These are phyloP conservation scores for Lactarius sp. DNA, from an alignment of 768 basidiomycete genomes.

Conservation along the genomic window DNA sequence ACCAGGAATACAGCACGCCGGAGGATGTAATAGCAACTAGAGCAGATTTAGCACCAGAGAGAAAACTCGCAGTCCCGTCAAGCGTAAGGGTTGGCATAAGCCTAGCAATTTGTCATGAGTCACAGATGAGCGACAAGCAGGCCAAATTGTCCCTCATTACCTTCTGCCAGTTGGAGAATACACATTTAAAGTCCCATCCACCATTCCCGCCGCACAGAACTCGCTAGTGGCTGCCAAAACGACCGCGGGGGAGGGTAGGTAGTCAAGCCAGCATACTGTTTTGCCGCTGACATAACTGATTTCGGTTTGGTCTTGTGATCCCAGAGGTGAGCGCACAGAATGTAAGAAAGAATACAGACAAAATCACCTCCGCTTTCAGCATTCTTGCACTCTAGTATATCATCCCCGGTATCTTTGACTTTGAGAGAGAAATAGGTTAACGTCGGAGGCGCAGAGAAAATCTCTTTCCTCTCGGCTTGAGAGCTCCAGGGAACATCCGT, in stretches of 20 bases:
- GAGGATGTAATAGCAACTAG: slow-evolving; percentile 69
- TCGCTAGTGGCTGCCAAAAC: slow-evolving; percentile 53
- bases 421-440: slow-evolving; percentile 54
- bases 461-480: neutral
- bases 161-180: slow-evolving; percentile 83
- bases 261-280: slow-evolving; percentile 87
- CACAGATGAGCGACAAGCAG: neutral
- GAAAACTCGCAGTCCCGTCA: slow-evolving; percentile 61
- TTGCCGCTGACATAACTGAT: slow-evolving; percentile 59
- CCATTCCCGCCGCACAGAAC: slow-evolving; percentile 73
- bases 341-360: neutral
- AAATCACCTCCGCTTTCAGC: slow-evolving; percentile 56
- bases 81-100: slow-evolving; percentile 72
- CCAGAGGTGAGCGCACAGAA: neutral
- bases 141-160: slow-evolving; percentile 39
- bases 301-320: slow-evolving; percentile 54
- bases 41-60: slow-evolving; percentile 59
- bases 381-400: slow-evolving; percentile 77
- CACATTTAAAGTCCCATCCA: slow-evolving; percentile 76
- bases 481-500: neutral
- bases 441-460: slow-evolving; percentile 33
- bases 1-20: slow-evolving; percentile 78
- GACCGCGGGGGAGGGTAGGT: slow-evolving; percentile 69
- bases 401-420: slow-evolving; percentile 56
- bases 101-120: slow-evolving; percentile 37